phyloP scores from a whole-genome alignment of 306 rosid species.

The Corylus heterophylla region DNA sequence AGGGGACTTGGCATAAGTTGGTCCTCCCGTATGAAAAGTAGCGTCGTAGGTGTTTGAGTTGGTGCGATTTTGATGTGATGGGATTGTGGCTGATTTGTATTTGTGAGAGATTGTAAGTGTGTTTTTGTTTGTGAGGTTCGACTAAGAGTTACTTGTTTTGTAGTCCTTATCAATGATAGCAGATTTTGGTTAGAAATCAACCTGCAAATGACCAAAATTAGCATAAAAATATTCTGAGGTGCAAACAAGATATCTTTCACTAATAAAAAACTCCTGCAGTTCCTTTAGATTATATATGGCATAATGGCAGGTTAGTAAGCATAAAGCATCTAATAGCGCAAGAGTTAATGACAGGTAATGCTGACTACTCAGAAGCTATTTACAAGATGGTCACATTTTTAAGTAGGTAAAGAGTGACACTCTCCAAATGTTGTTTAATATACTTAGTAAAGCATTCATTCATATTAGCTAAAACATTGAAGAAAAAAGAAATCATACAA shows the following conservation, averaged over 20 bases:
- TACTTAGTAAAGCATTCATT: neutral
- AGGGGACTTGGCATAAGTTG: neutral
- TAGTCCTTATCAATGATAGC: too few species aligned
- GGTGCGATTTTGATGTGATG: too few species aligned
- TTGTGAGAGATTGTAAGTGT: too few species aligned
- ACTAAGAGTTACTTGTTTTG: too few species aligned
- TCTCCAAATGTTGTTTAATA: neutral
- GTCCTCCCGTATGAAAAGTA: too few species aligned
- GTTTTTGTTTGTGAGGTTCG: too few species aligned
- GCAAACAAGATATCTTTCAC: neutral
- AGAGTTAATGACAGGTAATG: constrained; percentile 4
- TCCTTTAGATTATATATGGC: neutral
- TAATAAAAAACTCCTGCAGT: neutral
- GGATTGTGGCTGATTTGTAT: too few species aligned
- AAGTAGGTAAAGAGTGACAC: neutral
- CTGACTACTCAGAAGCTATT: neutral
- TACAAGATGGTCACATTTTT: neutral
- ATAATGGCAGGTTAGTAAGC: neutral
- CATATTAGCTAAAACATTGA: neutral
- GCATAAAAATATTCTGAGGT: neutral
- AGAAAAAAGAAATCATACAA: neutral
- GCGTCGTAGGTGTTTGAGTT: too few species aligned
- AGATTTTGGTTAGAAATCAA: neutral
- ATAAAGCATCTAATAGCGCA: neutral
- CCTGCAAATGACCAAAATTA: neutral